Percentiles rank a stretch among this genome's conserved stretches.
Conservation (phyloP, 495 filamentous ascomycete species). For the Acidomyces sp. region DNA sequence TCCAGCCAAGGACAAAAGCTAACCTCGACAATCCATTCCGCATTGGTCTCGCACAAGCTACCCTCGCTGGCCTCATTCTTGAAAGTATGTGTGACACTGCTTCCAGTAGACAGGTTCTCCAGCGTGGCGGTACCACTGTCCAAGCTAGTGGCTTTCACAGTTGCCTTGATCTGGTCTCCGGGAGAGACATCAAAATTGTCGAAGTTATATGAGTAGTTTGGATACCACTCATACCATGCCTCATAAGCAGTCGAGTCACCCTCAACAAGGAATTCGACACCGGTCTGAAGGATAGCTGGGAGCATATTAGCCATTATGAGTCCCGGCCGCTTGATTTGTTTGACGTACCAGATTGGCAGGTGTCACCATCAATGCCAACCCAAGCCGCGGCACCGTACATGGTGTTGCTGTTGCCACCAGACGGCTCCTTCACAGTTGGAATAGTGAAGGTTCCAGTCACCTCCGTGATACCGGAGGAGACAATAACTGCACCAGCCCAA, state of each 20-base stretch:
- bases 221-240: conserved; percentile 57
- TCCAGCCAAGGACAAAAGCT: background rate
- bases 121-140: conserved; percentile 42
- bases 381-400: conserved; percentile 45
- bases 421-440: conserved; percentile 22
- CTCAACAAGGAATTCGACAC: conserved; percentile 42
- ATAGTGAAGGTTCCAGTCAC: conserved; percentile 16
- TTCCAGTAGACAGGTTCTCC: conserved; percentile 42
- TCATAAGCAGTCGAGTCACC: conserved; percentile 32
- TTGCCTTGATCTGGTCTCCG: conserved; percentile 45
- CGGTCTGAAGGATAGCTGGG: conserved; percentile 45
- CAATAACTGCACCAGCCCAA: conserved; percentile 15
- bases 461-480: conserved; percentile 2
- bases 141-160: conserved; percentile 35
- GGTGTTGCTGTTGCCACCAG: conserved; percentile 28
- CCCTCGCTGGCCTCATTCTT: conserved; percentile 16
- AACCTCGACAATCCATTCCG: conserved; percentile 52
- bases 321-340: background rate
- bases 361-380: conserved; percentile 51
- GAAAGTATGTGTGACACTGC: conserved; percentile 40
- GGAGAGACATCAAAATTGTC: conserved; percentile 36
- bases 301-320: background rate
- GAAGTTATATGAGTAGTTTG: conserved; percentile 44
- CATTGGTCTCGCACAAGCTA: conserved; percentile 35
- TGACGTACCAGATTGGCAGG: conserved; percentile 30